Evolutionary conservation across 2,329 filamentous ascomycete genomes (phyloP), one percentile per base, ranked within the genome.

Genomic region (Sclerotinia spermophila): DNA sequence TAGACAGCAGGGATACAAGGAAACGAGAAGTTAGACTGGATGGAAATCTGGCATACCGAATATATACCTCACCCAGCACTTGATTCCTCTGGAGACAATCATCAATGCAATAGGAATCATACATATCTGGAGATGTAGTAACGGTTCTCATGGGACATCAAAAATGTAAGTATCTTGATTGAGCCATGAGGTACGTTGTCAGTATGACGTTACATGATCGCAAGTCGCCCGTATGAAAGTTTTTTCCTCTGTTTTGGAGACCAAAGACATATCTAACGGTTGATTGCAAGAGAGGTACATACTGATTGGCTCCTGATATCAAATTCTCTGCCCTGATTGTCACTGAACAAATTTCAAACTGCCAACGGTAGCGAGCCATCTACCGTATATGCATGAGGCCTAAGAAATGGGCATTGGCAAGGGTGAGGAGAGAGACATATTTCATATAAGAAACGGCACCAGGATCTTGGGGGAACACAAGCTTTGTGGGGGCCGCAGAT

Each of bases 181-280:
- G 15, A 13, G 35, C 35, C 45, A 66, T 5, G 35, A 51, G 33
- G 17, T 42, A 40, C n/a, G 2, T 24, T 53, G 1, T 10, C n/a
- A 19, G 62, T 66, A 66, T 66, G 45, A 66, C 62, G 62, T 66
- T 66, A 40, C 62, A 53, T 66, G 44, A 53, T 53, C n/a, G 33
- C 61, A 40, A 53, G 40, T 27, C n/a, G 45, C 15, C 30, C 45
- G 7, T 38, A 40, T 51, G 33, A 5, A 24, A 38, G 24, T 8
- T 4, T 11, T 21, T 17, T 24, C 56, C 2, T 27, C 45, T 27
- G 40, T 53, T 40, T 53, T 40, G 24, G 17, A 53, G 24, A 27
- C n/a, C 35, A 66, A 24, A 21, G 10, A 11, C 48, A 42, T 42
- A 53, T 53, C 44, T 30, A 40, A 66, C 35, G n/a, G 35, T 27